phyloP scores from a whole-genome alignment of 164 flowering plant species.

The Aristolochia contorta region DNA sequence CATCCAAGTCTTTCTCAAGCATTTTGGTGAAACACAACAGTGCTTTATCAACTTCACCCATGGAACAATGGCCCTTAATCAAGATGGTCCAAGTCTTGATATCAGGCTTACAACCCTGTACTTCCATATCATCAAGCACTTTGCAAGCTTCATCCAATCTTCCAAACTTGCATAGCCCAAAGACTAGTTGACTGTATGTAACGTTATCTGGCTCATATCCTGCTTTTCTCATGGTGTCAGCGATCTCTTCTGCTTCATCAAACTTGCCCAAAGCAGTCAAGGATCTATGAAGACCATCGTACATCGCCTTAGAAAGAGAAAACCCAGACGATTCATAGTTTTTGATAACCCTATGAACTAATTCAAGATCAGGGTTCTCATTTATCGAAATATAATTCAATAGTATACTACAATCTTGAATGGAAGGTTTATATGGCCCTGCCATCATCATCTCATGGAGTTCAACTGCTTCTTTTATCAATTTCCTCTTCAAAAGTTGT shows the following conservation, averaged over 20 bases:
- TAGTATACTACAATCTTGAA: constrained; percentile 43
- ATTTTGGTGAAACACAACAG: constrained; percentile 51
- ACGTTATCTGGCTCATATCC: constrained; percentile 78
- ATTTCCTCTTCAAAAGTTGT: constrained; percentile 48
- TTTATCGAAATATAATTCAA: constrained; percentile 32
- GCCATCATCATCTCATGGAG: constrained; percentile 92
- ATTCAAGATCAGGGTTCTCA: constrained; percentile 34
- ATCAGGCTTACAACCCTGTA: constrained; percentile 67
- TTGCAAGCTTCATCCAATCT: constrained; percentile 63
- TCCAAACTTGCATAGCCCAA: constrained; percentile 66
- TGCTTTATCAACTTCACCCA: constrained; percentile 56
- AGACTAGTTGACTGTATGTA: constrained; percentile 70
- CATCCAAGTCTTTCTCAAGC: constrained; percentile 46
- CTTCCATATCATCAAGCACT: constrained; percentile 70
- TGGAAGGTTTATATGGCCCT: constrained; percentile 62
- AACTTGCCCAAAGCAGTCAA: constrained; percentile 60
- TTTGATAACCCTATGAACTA: constrained; percentile 56
- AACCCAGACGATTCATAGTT: constrained; percentile 51
- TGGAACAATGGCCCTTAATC: constrained; percentile 67
- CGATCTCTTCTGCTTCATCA: constrained; percentile 64
- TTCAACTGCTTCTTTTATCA: constrained; percentile 73
- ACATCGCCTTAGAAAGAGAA: constrained; percentile 49
- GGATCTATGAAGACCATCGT: constrained; percentile 74
- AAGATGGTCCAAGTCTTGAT: constrained; percentile 88
- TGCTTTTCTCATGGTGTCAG: constrained; percentile 52